phyloP scores from a whole-genome alignment of 2,329 filamentous ascomycete genomes.

The Ophiosphaerella narmari region DNA sequence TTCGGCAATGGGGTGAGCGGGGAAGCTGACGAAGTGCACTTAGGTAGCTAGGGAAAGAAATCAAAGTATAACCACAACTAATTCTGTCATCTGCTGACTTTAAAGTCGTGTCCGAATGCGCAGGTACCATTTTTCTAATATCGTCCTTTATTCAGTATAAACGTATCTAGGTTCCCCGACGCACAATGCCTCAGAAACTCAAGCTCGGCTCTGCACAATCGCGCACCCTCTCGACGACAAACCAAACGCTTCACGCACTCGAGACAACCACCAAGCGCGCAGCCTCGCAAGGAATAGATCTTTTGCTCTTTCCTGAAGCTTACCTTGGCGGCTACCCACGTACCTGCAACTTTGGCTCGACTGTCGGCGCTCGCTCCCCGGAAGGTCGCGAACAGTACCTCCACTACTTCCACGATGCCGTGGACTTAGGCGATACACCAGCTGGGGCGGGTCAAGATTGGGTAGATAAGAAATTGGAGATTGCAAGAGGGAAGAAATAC shows the following conservation, averaged over 20 bases:
- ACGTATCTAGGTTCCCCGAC: neutral
- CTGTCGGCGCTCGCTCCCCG: constrained; percentile 69
- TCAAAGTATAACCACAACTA: too few relatives aligned
- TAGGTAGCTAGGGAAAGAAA: too few relatives aligned
- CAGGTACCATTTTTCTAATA: too few relatives aligned
- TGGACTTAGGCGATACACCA: constrained; percentile 82
- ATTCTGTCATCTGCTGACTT: too few relatives aligned
- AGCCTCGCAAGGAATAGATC: constrained; percentile 62
- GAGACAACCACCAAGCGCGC: constrained; percentile 67
- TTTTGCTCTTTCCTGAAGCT: constrained; percentile 89
- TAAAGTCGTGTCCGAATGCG: too few relatives aligned
- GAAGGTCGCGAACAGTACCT: constrained; percentile 81
- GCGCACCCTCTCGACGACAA: constrained; percentile 53
- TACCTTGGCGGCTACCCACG: constrained; percentile 92
- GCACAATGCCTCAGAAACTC: constrained; percentile 50
- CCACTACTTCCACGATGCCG: constrained; percentile 75
- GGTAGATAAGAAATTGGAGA: constrained; percentile 65
- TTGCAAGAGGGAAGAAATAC: constrained; percentile 52
- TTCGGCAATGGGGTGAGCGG: neutral
- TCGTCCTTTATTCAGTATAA: neutral
- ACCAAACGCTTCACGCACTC: constrained; percentile 69
- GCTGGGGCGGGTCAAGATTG: constrained; percentile 72
- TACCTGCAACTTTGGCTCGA: constrained; percentile 75
- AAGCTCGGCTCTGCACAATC: constrained; percentile 56
- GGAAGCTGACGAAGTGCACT: neutral